phyloP scores from a whole-genome alignment of 2,329 filamentous ascomycete genomes.

The Scolecobasidium constrictum region DNA sequence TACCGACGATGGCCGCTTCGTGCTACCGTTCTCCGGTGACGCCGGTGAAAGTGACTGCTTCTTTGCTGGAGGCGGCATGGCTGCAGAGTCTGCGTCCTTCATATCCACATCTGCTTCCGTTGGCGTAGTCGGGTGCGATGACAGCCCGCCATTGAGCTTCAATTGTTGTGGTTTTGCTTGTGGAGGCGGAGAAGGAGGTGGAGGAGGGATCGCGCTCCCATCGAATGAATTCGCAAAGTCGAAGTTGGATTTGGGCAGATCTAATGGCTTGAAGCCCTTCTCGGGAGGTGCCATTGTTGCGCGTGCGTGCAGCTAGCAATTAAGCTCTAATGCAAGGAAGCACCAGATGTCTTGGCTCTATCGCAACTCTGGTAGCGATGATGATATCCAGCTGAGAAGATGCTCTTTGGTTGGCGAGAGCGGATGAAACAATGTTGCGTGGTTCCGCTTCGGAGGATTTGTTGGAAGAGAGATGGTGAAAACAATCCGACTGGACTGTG shows the following conservation, averaged over 20 bases:
- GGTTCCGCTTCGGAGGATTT: too few relatives aligned
- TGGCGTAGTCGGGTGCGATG: constrained; percentile 29
- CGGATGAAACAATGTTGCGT: too few relatives aligned
- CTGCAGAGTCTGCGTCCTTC: constrained; percentile 2
- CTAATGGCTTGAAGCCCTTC: not conserved
- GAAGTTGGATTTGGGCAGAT: not conserved
- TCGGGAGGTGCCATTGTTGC: too few relatives aligned
- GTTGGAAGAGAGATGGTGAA: too few relatives aligned
- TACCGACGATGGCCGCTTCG: constrained; percentile 26
- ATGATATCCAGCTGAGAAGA: too few relatives aligned
- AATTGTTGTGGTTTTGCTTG: constrained; percentile 30
- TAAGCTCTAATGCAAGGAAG: too few relatives aligned
- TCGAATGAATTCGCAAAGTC: not conserved
- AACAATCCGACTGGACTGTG: too few relatives aligned
- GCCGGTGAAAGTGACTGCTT: constrained; percentile 15
- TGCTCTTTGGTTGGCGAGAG: too few relatives aligned
- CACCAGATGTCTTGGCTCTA: too few relatives aligned
- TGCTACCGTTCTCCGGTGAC: constrained; percentile 16
- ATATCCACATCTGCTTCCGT: constrained; percentile 10
- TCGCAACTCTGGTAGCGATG: too few relatives aligned
- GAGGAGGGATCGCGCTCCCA: constrained; percentile 7
- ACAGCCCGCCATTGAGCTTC: constrained; percentile 28
- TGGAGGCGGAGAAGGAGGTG: constrained; percentile 28
- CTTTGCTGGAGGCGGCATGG: constrained; percentile 2
- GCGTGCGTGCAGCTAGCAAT: too few relatives aligned